phyloP scores from a whole-genome alignment of 345 rosid genomes.

The Eucalyptus tenuipes region DNA sequence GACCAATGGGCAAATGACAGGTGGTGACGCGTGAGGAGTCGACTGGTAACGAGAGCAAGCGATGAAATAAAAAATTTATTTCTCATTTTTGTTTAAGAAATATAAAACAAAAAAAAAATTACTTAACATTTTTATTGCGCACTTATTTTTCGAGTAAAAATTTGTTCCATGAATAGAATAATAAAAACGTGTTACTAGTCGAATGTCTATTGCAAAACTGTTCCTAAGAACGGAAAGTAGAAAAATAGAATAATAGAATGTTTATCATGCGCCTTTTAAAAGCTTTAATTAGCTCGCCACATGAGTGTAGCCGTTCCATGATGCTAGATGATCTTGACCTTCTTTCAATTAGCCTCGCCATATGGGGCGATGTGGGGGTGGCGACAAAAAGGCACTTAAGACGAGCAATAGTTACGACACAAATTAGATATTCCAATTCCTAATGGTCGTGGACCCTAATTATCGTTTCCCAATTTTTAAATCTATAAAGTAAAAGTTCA shows the following conservation, averaged over 20 bases:
- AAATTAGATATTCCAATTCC: not conserved
- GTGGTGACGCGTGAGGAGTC: too few relatives aligned
- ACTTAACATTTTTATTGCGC: fast-evolving
- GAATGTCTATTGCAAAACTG: too few relatives aligned
- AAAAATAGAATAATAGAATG: fast-evolving
- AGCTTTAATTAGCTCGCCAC: not conserved
- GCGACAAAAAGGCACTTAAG: not conserved
- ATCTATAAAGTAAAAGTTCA: not conserved
- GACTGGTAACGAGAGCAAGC: too few relatives aligned
- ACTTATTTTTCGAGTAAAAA: too few relatives aligned
- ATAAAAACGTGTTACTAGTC: too few relatives aligned
- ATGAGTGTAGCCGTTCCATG: fast-evolving
- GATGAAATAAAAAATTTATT: too few relatives aligned
- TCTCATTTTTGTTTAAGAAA: too few relatives aligned
- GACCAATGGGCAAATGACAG: too few relatives aligned
- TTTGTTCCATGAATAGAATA: too few relatives aligned
- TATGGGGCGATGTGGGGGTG: not conserved
- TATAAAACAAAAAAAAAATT: too few relatives aligned
- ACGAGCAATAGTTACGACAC: not conserved
- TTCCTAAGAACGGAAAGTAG: too few relatives aligned
- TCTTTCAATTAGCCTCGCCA: not conserved
- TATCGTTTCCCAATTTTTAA: not conserved
- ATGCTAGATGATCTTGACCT: not conserved
- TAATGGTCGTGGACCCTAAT: not conserved
- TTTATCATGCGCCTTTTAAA: not conserved